Base-by-base conservation (phyloP, 1,284 basidiomycete species). In the Entoloma clypeatum region DNA sequence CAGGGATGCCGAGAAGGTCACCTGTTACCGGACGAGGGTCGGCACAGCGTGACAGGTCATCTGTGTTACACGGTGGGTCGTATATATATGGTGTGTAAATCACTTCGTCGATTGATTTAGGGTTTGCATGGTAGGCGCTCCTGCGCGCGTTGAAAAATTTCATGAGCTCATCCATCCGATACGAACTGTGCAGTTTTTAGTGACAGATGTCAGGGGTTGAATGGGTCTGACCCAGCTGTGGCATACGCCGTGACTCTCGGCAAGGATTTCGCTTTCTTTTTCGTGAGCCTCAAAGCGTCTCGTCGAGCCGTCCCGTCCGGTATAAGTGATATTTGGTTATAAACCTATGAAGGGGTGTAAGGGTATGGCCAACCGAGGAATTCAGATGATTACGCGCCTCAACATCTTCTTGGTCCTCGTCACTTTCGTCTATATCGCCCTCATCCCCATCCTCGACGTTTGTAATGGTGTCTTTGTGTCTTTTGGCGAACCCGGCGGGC, bases 231-330 rank as follows among this genome's bases (percentile, higher is more conserved):
- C 89, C 80, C 85, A 26, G 93, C 91, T 10, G 93, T 97, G 41
- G 92, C 91, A 65, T 96, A 97, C 2, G 93, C 93, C 3, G 93
- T 96, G 13, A 95, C 93, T 51, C 94, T 71, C n/a, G 94, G 92
- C 22, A 97, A 63, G 29, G 86, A 91, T 53, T 93, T 92, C 24
- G 93, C 92, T 57, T 94, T 94, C 63, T 88, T 91, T 66, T 95
- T 94, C 0, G 93, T 97, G 48, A 97, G 65, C 44, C 77, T 80
- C 45, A 92, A 67, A 1, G 94, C 94, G 72, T 97, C 93, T 46
- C 92, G 75, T 34, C 92, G 77, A 23, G 94, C 94, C 26, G 91
- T 92, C 2, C 94, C 94, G 34, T 92, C 92, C 2, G 94, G 94
- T 45, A 97, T 98, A 36, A 90, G 80, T 7, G 86, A 86, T 43